These are phyloP conservation scores for Trichoderma atrobrunneum DNA, from an alignment of 2,329 filamentous ascomycete species.

Conservation along the genomic window DNA sequence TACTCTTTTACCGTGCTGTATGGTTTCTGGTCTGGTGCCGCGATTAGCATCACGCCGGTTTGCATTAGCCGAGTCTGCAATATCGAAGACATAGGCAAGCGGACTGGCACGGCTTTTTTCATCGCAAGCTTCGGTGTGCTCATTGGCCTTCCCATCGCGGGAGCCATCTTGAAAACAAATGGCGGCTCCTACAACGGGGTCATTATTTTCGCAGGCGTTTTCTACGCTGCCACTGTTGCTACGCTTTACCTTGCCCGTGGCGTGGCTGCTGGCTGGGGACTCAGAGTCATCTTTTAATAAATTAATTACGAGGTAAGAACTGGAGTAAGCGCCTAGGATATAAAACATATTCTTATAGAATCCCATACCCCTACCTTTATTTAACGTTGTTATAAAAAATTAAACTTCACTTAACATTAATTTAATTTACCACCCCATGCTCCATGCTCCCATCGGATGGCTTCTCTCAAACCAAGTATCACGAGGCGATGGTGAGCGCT, in stretches of 20 bases:
- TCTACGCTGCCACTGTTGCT: conserved; percentile 29
- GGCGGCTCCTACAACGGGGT: conserved; percentile 50
- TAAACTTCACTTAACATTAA: too few relatives aligned
- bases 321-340: background rate
- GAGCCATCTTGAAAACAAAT: conserved; percentile 45
- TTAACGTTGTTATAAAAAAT: too few relatives aligned
- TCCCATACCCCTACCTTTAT: too few relatives aligned
- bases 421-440: too few relatives aligned
- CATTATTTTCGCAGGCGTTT: conserved; percentile 49
- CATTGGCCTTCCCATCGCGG: conserved; percentile 58
- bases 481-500: background rate
- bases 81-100: conserved; percentile 65
- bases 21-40: conserved; percentile 67
- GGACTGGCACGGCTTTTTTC: conserved; percentile 68
- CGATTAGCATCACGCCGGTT: conserved; percentile 68
- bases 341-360: too few relatives aligned
- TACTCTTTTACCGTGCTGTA: conserved; percentile 64
- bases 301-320: background rate
- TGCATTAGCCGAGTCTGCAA: conserved; percentile 69
- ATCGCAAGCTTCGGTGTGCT: conserved; percentile 60
- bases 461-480: background rate
- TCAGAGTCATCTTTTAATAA: conserved; percentile 12
- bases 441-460: background rate
- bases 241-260: conserved; percentile 25
- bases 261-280: conserved; percentile 24